Evolutionary conservation across 305 asterid species (phyloP).

Genomic region (Salvia sclarea): DNA sequence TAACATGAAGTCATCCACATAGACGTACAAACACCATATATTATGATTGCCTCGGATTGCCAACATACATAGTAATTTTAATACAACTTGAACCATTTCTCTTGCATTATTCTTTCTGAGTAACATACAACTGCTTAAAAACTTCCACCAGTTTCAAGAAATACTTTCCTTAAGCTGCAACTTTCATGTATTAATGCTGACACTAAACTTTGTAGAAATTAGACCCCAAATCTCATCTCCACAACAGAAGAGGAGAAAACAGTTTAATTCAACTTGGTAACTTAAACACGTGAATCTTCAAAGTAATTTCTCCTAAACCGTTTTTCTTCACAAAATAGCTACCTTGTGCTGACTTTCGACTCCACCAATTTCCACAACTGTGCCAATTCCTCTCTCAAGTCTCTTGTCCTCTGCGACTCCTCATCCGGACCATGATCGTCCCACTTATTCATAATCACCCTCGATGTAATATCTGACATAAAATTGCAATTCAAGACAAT

Average conservation of each 20-base stretch:
- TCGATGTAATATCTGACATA: slow-evolving; percentile 52
- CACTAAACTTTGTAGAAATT: neutral
- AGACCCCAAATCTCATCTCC: neutral
- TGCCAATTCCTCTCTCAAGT: slow-evolving; percentile 58
- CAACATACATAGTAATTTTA: neutral
- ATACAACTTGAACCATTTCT: slow-evolving; percentile 10
- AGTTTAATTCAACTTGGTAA: neutral
- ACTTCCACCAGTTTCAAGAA: neutral
- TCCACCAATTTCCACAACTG: slow-evolving; percentile 61
- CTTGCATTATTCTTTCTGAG: neutral
- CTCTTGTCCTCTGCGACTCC: slow-evolving; percentile 51
- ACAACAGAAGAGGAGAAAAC: neutral
- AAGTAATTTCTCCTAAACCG: neutral
- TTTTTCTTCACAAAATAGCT: slow-evolving; percentile 25
- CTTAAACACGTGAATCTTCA: neutral
- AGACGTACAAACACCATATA: slow-evolving; percentile 8
- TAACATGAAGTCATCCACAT: neutral
- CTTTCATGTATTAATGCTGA: neutral
- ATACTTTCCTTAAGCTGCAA: neutral
- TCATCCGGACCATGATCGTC: slow-evolving; percentile 44
- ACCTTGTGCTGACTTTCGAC: slow-evolving; percentile 56
- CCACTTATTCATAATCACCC: slow-evolving; percentile 36
- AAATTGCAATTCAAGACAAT: slow-evolving; percentile 2
- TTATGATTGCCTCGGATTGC: neutral
- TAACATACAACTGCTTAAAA: neutral